Percentiles rank a stretch among this genome's conserved stretches.
Evolutionary conservation across 2,329 filamentous ascomycete genomes (phyloP).

Genomic region (Alternaria brassicae): DNA sequence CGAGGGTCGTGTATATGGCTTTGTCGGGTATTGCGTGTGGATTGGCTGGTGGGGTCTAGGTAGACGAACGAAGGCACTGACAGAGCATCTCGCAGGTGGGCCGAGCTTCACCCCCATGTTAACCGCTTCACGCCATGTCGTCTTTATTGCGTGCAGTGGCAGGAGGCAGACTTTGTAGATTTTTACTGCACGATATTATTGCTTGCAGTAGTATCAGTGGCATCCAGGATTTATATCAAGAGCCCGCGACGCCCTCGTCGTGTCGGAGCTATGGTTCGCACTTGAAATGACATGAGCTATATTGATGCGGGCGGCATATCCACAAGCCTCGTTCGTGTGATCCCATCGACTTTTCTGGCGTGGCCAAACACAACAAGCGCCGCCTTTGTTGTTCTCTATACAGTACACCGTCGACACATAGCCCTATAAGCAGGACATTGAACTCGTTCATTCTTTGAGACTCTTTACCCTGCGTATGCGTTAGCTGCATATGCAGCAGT

Average conservation of each 20-base stretch:
- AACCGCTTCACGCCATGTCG: conserved; percentile 1
- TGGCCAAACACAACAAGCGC: conserved; percentile 16
- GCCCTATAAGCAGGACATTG: background rate
- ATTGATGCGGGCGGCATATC: conserved; percentile 17
- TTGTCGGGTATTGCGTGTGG: background rate
- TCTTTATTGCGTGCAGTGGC: background rate
- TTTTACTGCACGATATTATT: too few species aligned
- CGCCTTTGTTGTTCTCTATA: background rate
- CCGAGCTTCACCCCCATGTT: conserved; percentile 13
- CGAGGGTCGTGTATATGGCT: background rate
- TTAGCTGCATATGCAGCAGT: background rate
- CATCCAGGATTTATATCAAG: background rate
- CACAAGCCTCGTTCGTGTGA: conserved; percentile 9
- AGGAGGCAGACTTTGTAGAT: too few species aligned
- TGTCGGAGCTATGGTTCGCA: background rate
- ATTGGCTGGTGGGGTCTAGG: conserved; percentile 12
- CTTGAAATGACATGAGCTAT: conserved; percentile 5
- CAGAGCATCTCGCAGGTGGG: conserved; percentile 12
- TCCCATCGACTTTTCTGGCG: conserved; percentile 7
- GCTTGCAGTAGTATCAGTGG: background rate
- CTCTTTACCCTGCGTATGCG: background rate
- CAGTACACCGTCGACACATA: background rate
- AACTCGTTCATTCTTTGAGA: background rate
- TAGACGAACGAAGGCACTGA: conserved; percentile 14
- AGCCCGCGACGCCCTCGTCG: background rate